phyloP scores from a whole-genome alignment of 164 flowering plant species.

The Pachysandra terminalis region DNA sequence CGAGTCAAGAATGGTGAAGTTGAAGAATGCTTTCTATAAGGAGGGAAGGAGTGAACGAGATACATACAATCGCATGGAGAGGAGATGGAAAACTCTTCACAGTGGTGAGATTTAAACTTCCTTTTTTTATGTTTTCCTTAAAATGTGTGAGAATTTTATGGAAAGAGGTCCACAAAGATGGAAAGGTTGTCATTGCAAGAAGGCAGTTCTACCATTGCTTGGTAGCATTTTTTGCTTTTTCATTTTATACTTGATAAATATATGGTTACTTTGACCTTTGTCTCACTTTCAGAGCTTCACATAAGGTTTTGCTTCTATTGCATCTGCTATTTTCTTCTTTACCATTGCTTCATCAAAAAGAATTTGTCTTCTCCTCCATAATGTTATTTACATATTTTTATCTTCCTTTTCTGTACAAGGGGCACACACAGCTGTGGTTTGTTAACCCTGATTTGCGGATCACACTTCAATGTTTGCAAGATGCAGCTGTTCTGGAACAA shows the following conservation, averaged over 20 bases:
- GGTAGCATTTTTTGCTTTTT: not conserved
- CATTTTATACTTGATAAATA: not conserved
- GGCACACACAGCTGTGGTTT: no score
- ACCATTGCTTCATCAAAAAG: not conserved
- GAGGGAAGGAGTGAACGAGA: conserved; percentile 48
- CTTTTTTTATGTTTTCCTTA: no score
- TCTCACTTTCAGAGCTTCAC: not conserved
- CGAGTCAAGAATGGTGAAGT: conserved; percentile 61
- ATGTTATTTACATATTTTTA: no score
- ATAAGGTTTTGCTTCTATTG: not conserved
- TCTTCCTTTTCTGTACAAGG: no score
- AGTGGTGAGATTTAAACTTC: not conserved
- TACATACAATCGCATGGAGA: conserved; percentile 38
- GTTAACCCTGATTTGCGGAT: no score
- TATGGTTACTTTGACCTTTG: no score
- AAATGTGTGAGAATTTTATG: not conserved
- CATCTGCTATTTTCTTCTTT: not conserved
- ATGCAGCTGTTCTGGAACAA: no score
- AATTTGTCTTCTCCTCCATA: no score
- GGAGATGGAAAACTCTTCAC: conserved; percentile 49
- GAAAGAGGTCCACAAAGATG: not conserved
- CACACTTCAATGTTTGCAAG: no score
- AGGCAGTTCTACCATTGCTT: not conserved
- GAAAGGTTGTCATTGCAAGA: not conserved
- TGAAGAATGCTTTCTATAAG: conserved; percentile 46